A percentile compares a stretch with the other conserved stretches of the same genome.
Conservation (phyloP, 1,284 basidiomycete genomes). For the Afroboletus lepidellus region DNA sequence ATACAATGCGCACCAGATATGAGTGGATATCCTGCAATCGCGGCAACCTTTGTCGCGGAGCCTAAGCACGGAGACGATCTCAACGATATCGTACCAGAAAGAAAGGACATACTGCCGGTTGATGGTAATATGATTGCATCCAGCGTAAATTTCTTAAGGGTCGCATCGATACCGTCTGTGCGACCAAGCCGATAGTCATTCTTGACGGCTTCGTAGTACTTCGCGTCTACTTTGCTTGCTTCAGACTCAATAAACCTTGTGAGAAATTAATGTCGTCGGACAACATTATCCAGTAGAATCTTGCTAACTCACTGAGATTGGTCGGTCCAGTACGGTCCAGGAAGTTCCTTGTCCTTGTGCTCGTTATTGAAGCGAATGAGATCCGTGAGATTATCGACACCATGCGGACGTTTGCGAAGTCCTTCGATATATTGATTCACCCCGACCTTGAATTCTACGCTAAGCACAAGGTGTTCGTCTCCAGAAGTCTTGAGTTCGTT, state of each 20-base stretch:
- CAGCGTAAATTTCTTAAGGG: conserved; percentile 40
- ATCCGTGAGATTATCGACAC: conserved; percentile 40
- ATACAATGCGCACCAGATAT: conserved; percentile 20
- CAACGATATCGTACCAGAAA: background rate
- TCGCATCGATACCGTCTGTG: conserved; percentile 45
- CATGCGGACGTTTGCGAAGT: conserved; percentile 25
- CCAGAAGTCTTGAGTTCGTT: conserved; percentile 33
- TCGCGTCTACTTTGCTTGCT: conserved; percentile 36
- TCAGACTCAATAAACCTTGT: conserved; percentile 40
- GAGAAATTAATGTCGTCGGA: background rate
- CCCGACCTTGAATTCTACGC: conserved; percentile 43
- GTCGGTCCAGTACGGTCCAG: conserved; percentile 39
- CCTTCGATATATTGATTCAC: conserved; percentile 24
- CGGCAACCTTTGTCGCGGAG: conserved; percentile 22
- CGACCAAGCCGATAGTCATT: conserved; percentile 39
- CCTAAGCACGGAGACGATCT: background rate
- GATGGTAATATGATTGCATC: conserved; percentile 47
- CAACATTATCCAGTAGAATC: background rate
- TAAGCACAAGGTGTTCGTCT: conserved; percentile 36
- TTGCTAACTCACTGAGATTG: conserved; percentile 38
- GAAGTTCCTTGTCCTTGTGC: conserved; percentile 41
- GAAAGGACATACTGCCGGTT: conserved; percentile 20
- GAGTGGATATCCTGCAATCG: conserved; percentile 29
- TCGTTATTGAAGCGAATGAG: conserved; percentile 44
- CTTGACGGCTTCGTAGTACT: conserved; percentile 40